phyloP scores from a whole-genome alignment of 2,329 filamentous ascomycete genomes.

The Metarhizium brunneum region DNA sequence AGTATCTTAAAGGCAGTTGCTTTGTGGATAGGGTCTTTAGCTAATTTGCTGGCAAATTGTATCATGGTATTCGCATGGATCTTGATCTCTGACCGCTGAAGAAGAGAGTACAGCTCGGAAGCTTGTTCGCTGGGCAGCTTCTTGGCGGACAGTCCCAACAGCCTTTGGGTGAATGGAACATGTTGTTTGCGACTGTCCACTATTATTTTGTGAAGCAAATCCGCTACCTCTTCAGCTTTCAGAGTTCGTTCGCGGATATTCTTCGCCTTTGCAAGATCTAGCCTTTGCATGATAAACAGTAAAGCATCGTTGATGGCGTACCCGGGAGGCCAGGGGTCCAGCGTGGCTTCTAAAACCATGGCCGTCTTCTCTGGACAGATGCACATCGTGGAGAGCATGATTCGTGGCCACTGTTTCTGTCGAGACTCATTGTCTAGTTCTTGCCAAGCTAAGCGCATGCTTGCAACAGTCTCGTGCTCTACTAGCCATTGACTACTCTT shows the following conservation, averaged over 20 bases:
- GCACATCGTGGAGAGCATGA: constrained; percentile 27
- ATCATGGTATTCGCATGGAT: constrained; percentile 35
- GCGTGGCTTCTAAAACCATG: constrained; percentile 27
- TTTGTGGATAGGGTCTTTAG: constrained; percentile 29
- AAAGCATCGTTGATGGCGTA: constrained; percentile 29
- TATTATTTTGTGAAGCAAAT: constrained; percentile 19
- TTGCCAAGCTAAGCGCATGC: constrained; percentile 26
- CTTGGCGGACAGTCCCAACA: constrained; percentile 24
- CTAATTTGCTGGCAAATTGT: constrained; percentile 38
- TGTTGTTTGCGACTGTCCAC: constrained; percentile 18
- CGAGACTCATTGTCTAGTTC: constrained; percentile 16
- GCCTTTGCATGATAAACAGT: constrained; percentile 17
- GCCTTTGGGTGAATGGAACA: constrained; percentile 28
- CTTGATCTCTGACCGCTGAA: constrained; percentile 18
- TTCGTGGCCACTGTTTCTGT: constrained; percentile 19
- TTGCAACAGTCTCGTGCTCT: constrained; percentile 16
- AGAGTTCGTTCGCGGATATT: constrained; percentile 12
- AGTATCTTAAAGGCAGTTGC: constrained; percentile 33
- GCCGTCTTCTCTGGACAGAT: constrained; percentile 20
- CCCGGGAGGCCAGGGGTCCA: constrained; percentile 24
- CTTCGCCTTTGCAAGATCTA: constrained; percentile 11
- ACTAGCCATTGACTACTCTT: constrained; percentile 20
- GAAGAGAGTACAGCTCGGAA: constrained; percentile 25
- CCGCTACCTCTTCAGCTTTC: constrained; percentile 21
- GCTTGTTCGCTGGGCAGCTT: constrained; percentile 20